phyloP scores from a whole-genome alignment of 1,284 basidiomycete genomes.

The Tilletia setariae region DNA sequence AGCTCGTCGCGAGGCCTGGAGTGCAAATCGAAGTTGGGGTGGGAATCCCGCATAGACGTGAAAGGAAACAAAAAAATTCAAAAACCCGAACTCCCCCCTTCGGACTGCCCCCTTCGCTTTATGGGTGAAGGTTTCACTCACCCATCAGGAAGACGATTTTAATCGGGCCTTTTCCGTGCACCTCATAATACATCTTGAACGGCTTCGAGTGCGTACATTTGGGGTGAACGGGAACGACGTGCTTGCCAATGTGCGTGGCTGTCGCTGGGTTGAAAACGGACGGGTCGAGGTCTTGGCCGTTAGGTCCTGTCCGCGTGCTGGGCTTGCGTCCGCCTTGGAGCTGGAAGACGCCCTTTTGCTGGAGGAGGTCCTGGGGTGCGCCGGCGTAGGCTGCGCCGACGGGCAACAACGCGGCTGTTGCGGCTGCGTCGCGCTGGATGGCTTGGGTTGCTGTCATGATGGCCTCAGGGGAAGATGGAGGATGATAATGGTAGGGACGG shows the following conservation, averaged over 20 bases:
- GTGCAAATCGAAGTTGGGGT: too few species aligned
- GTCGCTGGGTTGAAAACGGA: constrained; percentile 49
- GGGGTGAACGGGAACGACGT: constrained; percentile 25
- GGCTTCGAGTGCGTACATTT: constrained; percentile 26
- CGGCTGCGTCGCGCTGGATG: constrained; percentile 2
- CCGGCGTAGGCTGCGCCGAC: constrained; percentile 47
- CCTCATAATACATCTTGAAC: constrained; percentile 51
- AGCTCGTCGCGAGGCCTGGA: too few species aligned
- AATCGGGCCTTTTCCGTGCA: constrained; percentile 47
- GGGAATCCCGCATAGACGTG: too few species aligned
- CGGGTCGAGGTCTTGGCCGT: constrained; percentile 33
- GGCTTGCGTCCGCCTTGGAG: too few species aligned
- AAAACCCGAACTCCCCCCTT: too few species aligned
- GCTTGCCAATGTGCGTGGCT: constrained; percentile 25
- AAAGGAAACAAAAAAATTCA: too few species aligned
- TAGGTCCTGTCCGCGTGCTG: background rate
- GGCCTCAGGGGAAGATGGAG: too few species aligned
- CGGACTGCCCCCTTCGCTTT: too few species aligned
- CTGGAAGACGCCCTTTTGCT: constrained; percentile 22
- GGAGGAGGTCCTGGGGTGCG: constrained; percentile 32
- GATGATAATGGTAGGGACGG: too few species aligned
- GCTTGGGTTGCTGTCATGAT: too few species aligned
- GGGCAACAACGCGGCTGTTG: constrained; percentile 21
- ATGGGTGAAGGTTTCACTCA: too few species aligned
- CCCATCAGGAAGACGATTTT: constrained; percentile 53